Evolutionary conservation across 2,329 filamentous ascomycete species (phyloP), one percentile per base, ranked within the genome.

Genomic region (Colletotrichum plurivorum): DNA sequence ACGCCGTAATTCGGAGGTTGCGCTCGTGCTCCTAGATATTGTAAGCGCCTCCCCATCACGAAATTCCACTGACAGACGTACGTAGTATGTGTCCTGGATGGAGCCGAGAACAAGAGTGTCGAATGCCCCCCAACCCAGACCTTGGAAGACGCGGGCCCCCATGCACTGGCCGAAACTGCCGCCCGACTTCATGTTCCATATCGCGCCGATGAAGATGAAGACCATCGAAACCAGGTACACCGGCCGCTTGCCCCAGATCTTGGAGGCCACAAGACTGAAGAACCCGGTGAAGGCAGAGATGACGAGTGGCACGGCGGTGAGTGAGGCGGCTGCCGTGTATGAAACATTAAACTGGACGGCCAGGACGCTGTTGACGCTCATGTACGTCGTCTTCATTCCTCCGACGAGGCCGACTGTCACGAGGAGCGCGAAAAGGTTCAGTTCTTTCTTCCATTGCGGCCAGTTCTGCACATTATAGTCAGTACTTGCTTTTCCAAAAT

Each of bases 121-220:
- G 68, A 89, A 88, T 12, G 84, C 83, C 6, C 88, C 88, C 85
- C 88, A 89, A n/a, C 85, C 88, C 0, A 90, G 63, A 1, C 87
- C 87, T 73, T 89, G 87, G 41, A 90, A 80, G 18, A 88, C 73
- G 10, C 88, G 82, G 2, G 87, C 84, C 0, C 81, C 82, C 82
- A 89, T 84, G 73, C 84, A 85, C 63, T 84, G 79, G 9, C 76
- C 78, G 62, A 83, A 85, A 70, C 76, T 82, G 55, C 75, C 74
- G 7, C 74, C 73, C 5, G 84, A 80, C 18, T 79, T 78, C 68
- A 83, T 84, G 71, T 85, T 87, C 85, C 86, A 88, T 2, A 86
- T 75, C 3, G 81, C 79, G 2, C 87, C 87, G 49, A 84, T 76
- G 51, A 89, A 84, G 53, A 88, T 74, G 4, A 85, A 61, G 1